phyloP scores from a whole-genome alignment of 1,284 basidiomycete genomes.

The Cutaneotrichosporon cyanovorans region DNA sequence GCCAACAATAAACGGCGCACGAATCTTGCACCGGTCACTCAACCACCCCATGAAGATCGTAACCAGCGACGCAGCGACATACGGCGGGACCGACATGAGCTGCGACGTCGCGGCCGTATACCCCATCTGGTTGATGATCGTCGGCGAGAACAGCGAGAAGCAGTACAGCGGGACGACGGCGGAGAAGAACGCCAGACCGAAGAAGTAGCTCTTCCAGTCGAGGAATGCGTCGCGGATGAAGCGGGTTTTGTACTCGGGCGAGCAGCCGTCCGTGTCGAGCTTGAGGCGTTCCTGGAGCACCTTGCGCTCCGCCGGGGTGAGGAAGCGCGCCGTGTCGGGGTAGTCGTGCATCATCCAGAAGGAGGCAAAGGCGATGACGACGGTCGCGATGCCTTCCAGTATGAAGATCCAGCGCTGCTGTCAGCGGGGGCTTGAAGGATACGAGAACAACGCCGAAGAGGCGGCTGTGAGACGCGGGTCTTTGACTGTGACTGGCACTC shows the following conservation, averaged over 20 bases:
- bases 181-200: slow-evolving; percentile 32
- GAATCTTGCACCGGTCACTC: slow-evolving; percentile 32
- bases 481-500: no score
- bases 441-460: no score
- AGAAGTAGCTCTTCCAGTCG: slow-evolving; percentile 36
- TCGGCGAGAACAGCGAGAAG: slow-evolving; percentile 53
- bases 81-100: slow-evolving; percentile 44
- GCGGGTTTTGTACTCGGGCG: slow-evolving; percentile 27
- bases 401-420: slow-evolving; percentile 61
- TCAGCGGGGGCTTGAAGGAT: no score
- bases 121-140: slow-evolving; percentile 44
- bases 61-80: slow-evolving; percentile 28
- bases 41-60: slow-evolving; percentile 36
- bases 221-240: slow-evolving; percentile 23
- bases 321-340: slow-evolving; percentile 67
- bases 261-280: slow-evolving; percentile 28
- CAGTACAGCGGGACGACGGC: slow-evolving; percentile 53
- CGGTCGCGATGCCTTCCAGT: slow-evolving; percentile 63
- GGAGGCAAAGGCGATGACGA: slow-evolving; percentile 57
- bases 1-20: slow-evolving; percentile 38
- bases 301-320: slow-evolving; percentile 58
- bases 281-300: slow-evolving; percentile 21
- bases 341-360: slow-evolving; percentile 75
- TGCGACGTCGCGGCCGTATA: slow-evolving; percentile 64
- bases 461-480: no score